These are phyloP conservation scores for Syncephalastrum monosporum DNA, from an alignment of 371 early-diverging fungal genomes.

Conservation along the genomic window DNA sequence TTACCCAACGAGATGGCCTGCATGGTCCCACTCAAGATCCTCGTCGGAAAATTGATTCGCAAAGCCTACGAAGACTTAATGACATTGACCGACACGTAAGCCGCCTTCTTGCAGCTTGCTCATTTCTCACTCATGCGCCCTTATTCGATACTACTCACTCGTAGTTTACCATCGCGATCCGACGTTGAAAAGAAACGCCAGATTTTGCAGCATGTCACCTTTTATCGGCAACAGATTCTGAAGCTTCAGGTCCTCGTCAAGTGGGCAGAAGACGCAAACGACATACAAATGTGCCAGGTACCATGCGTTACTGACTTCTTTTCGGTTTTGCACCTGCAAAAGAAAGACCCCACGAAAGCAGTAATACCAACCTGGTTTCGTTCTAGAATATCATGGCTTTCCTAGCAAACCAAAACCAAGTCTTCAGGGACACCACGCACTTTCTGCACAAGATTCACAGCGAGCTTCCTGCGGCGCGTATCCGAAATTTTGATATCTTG, in stretches of 20 bases:
- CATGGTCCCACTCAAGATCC: slow-evolving; percentile 57
- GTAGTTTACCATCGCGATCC: slow-evolving; percentile 57
- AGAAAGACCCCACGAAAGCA: not conserved
- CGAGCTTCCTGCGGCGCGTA: slow-evolving; percentile 65
- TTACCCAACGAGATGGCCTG: slow-evolving; percentile 53
- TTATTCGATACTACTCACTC: not conserved
- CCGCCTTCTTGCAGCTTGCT: slow-evolving; percentile 3
- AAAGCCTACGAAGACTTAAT: slow-evolving; percentile 57
- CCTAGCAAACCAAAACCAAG: slow-evolving; percentile 69
- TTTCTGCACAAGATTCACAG: slow-evolving; percentile 64
- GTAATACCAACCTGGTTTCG: not conserved
- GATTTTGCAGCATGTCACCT: slow-evolving; percentile 57
- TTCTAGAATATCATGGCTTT: slow-evolving; percentile 69
- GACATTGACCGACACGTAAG: slow-evolving; percentile 63
- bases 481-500: slow-evolving; percentile 73
- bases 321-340: not conserved
- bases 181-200: slow-evolving; percentile 58
- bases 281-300: slow-evolving; percentile 77
- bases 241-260: slow-evolving; percentile 68
- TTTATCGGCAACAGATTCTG: slow-evolving; percentile 60
- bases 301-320: not conserved
- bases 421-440: slow-evolving; percentile 66
- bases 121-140: not conserved
- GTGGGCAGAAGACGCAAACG: slow-evolving; percentile 71
- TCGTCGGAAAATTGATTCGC: slow-evolving; percentile 57